phyloP scores from a whole-genome alignment of 2,329 filamentous ascomycete species.

The Arthroderma sp. region DNA sequence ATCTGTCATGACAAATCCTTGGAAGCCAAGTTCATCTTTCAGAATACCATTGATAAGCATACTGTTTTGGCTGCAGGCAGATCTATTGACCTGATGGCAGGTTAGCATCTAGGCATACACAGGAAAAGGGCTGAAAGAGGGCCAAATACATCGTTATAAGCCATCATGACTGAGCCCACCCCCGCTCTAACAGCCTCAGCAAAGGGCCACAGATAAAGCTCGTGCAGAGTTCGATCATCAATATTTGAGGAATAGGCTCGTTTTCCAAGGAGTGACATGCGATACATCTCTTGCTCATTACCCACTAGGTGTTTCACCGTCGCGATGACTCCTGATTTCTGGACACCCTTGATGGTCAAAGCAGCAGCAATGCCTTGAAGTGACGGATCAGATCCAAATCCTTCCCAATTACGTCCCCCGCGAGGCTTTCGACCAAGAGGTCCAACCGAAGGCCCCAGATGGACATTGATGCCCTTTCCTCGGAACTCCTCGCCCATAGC shows the following conservation, averaged over 20 bases:
- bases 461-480: slow-evolving; percentile 60
- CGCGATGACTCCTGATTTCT: slow-evolving; percentile 44
- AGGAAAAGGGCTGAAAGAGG: background rate
- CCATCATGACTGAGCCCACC: slow-evolving; percentile 33
- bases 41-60: slow-evolving; percentile 55
- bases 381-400: slow-evolving; percentile 57
- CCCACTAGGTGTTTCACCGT: slow-evolving; percentile 46
- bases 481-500: slow-evolving; percentile 59
- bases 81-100: slow-evolving; percentile 45
- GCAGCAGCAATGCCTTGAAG: slow-evolving; percentile 43
- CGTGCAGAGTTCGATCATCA: slow-evolving; percentile 37
- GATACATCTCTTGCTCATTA: slow-evolving; percentile 33
- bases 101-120: background rate
- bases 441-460: slow-evolving; percentile 57
- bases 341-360: slow-evolving; percentile 44
- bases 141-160: slow-evolving; percentile 28
- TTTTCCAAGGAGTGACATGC: slow-evolving; percentile 35
- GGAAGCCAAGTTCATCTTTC: slow-evolving; percentile 62
- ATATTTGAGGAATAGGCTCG: slow-evolving; percentile 36
- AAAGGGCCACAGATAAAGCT: slow-evolving; percentile 37
- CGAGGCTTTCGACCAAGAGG: slow-evolving; percentile 59
- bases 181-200: slow-evolving; percentile 37
- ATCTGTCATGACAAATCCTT: slow-evolving; percentile 58
- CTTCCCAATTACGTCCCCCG: slow-evolving; percentile 64
- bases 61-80: slow-evolving; percentile 54